A percentile compares a stretch with the other conserved stretches of the same genome.
Conservation (phyloP, 805 yeast species). For the Hanseniaspora occidentalis region DNA sequence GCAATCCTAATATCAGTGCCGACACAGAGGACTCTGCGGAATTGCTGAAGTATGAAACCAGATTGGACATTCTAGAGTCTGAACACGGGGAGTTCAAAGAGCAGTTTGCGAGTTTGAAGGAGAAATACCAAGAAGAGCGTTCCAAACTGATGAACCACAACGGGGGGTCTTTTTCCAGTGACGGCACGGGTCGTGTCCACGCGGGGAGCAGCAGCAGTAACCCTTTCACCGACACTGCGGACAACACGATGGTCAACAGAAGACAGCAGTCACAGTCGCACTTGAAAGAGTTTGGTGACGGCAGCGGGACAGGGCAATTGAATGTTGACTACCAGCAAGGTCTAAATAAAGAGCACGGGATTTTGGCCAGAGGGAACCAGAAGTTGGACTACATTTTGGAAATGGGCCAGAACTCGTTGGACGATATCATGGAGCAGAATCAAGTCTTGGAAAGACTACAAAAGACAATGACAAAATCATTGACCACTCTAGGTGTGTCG, state of each 20-base stretch:
- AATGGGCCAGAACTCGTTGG: conserved; percentile 77
- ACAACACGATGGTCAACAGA: conserved; percentile 20
- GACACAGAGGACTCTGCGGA: conserved; percentile 10
- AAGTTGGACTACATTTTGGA: conserved; percentile 84
- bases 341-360: conserved; percentile 51
- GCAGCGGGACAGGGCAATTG: conserved; percentile 9
- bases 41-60: conserved; percentile 39
- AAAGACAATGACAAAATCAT: conserved; percentile 48
- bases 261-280: conserved; percentile 28
- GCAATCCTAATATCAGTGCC: conserved; percentile 29
- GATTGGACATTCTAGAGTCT: conserved; percentile 44
- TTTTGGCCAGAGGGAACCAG: conserved; percentile 54
- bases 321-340: conserved; percentile 52
- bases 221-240: conserved; percentile 10
- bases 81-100: conserved; percentile 22
- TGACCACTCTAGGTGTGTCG: conserved; percentile 77
- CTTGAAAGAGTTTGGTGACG: conserved; percentile 13
- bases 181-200: not conserved
- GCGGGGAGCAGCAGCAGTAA: conserved; percentile 9
- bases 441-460: conserved; percentile 54
- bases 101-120: conserved; percentile 26
- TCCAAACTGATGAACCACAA: conserved; percentile 1
- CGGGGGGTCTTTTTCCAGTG: conserved; percentile 1
- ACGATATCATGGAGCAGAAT: conserved; percentile 77
- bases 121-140: conserved; percentile 3